phyloP scores from a whole-genome alignment of 805 yeast species.

The Sugiyamaella lignohabitans region DNA sequence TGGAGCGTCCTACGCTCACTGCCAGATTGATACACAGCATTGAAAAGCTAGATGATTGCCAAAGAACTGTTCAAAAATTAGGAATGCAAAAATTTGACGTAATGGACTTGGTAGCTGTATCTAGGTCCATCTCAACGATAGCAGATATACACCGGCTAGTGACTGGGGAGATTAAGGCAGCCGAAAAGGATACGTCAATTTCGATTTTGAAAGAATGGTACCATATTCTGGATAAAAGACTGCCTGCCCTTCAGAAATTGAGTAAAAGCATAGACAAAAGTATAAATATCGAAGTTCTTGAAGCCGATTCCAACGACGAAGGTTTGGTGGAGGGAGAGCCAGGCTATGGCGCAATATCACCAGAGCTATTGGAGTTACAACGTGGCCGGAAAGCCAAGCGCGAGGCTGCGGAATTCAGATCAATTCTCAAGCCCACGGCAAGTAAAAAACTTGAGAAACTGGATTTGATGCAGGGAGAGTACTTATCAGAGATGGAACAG shows the following conservation, averaged over 20 bases:
- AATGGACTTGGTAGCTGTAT: conserved; percentile 39
- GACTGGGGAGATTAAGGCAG: not conserved
- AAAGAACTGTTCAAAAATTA: conserved; percentile 33
- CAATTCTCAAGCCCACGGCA: conserved; percentile 19
- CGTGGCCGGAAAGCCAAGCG: conserved; percentile 5
- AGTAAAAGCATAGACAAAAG: conserved; percentile 39
- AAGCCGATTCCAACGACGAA: not conserved
- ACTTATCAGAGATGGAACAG: conserved; percentile 12
- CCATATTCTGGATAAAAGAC: conserved; percentile 20
- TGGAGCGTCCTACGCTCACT: conserved; percentile 37
- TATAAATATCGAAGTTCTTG: conserved; percentile 34
- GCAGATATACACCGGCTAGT: conserved; percentile 26
- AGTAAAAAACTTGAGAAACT: conserved; percentile 18
- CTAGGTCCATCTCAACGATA: conserved; percentile 36
- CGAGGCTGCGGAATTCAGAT: conserved; percentile 11
- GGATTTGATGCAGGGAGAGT: conserved; percentile 18
- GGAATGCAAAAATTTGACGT: conserved; percentile 39
- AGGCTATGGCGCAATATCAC: conserved; percentile 9
- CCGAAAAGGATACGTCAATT: not conserved
- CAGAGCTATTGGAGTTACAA: conserved; percentile 5
- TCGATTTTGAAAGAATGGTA: conserved; percentile 3
- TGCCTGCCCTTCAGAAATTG: conserved; percentile 26
- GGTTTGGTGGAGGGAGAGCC: conserved; percentile 4
- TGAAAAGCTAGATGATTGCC: conserved; percentile 36
- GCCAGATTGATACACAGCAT: conserved; percentile 47